These are phyloP conservation scores for Thielaviopsis ethacetica DNA, from an alignment of 2,329 filamentous ascomycete species.

Conservation along the genomic window DNA sequence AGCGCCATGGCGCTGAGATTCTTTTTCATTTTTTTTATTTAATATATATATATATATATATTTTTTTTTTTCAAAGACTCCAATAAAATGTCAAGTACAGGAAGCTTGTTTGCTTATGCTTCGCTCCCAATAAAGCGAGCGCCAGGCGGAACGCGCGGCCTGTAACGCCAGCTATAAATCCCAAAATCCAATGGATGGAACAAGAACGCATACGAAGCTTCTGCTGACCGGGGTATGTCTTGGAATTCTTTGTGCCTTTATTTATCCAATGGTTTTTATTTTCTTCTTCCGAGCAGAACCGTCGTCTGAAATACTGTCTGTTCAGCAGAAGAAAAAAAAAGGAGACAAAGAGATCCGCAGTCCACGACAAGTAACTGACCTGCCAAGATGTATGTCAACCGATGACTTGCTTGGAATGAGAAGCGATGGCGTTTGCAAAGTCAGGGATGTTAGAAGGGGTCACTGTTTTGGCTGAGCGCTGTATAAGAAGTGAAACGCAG, in stretches of 20 bases:
- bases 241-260: background rate
- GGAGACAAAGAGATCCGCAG: background rate
- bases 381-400: background rate
- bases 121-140: too few species aligned
- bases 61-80: too few species aligned
- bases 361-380: background rate
- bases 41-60: too few species aligned
- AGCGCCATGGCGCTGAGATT: background rate
- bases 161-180: too few species aligned
- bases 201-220: background rate
- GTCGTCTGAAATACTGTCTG: background rate
- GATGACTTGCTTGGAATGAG: background rate
- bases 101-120: too few species aligned
- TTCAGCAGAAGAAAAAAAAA: background rate
- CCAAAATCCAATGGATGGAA: background rate
- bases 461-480: too few species aligned
- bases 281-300: background rate
- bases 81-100: too few species aligned
- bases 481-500: too few species aligned
- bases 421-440: too few species aligned
- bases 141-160: too few species aligned
- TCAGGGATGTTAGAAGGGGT: too few species aligned
- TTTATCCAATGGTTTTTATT: too few species aligned
- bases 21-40: background rate
- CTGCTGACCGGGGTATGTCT: background rate